Evolutionary conservation across 139 green algal species (phyloP), one percentile per base, ranked within the genome.

Genomic region (Microglena sp.): DNA sequence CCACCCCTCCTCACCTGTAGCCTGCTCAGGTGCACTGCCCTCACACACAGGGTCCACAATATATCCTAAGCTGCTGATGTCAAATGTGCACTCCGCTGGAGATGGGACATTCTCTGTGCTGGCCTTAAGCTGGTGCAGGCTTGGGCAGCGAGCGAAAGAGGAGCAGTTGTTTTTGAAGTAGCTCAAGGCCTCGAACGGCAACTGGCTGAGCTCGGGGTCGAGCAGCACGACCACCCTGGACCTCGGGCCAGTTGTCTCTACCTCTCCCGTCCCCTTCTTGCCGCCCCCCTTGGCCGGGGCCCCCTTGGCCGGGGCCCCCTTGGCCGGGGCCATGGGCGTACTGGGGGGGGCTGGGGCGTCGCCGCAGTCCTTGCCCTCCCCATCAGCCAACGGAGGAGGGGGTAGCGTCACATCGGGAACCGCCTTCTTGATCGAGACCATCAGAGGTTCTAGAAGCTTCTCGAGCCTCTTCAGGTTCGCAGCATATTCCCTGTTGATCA

Each of bases 1-100:
- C n/a, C n/a, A n/a, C n/a, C n/a, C n/a, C n/a, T n/a, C n/a, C 62
- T 26, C 33, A 60, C 66, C 67, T 5, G 34, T 26, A 1, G 67
- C 30, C 28, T 82, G 63, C 18, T 59, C 29, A 2, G 53, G 45
- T 1, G 35, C 30, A 28, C 65, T 76, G 57, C 67, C 65, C 55
- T 83, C 69, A 64, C 71, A 64, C 6, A 61, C 54, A 0, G 70
- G 59, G 54, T 83, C 77, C 6, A 71, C 59, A n/a, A 83, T 33
- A 59, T 72, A 67, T 3, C 53, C 74, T 31, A 80, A 4, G 7
- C 55, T 33, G 11, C 53, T 36, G 1, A 80, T 29, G 43, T 81
- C 74, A 21, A 81, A 46, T 2, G 62, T 53, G 28, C 67, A 57
- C n/a, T 62, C 32, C 0, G 45, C 1, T 4, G 45, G 4, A 2